Evolutionary conservation across 192 early-diverging fungal genomes (phyloP).

Genomic region (Backusella macrospora): DNA sequence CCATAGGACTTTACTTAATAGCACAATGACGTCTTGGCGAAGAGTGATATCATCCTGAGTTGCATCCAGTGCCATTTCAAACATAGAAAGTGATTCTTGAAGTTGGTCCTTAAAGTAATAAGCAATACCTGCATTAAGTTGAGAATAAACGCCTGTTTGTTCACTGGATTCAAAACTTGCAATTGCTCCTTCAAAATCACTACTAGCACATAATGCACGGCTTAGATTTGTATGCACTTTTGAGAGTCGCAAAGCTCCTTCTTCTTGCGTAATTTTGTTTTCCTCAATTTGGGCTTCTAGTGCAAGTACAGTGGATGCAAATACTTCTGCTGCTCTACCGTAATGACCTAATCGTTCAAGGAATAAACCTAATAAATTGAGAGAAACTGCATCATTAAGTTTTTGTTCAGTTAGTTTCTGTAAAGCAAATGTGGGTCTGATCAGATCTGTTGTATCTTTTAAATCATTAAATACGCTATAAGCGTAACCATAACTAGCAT

Average conservation of each 20-base stretch:
- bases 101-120: slow-evolving; percentile 73
- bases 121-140: slow-evolving; percentile 72
- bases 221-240: slow-evolving; percentile 68
- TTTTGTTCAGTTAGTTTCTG: slow-evolving; percentile 67
- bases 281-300: slow-evolving; percentile 39
- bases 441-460: slow-evolving; percentile 36
- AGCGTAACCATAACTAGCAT: slow-evolving; percentile 66
- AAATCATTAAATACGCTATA: slow-evolving; percentile 21
- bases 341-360: slow-evolving; percentile 74
- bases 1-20: slow-evolving; percentile 89
- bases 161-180: slow-evolving; percentile 47
- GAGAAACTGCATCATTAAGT: slow-evolving; percentile 54
- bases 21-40: slow-evolving; percentile 67
- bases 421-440: slow-evolving; percentile 61
- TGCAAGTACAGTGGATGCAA: slow-evolving; percentile 51
- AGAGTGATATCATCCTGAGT: slow-evolving; percentile 51
- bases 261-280: neutral
- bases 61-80: slow-evolving; percentile 70
- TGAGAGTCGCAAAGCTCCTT: slow-evolving; percentile 32
- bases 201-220: slow-evolving; percentile 66
- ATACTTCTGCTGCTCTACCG: slow-evolving; percentile 68
- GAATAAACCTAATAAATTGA: slow-evolving; percentile 76
- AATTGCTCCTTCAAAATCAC: slow-evolving; percentile 62
- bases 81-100: slow-evolving; percentile 68
- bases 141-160: slow-evolving; percentile 37